Evolutionary conservation across 2,329 filamentous ascomycete genomes (phyloP).

Genomic region (Chaetomiaceae sp.): DNA sequence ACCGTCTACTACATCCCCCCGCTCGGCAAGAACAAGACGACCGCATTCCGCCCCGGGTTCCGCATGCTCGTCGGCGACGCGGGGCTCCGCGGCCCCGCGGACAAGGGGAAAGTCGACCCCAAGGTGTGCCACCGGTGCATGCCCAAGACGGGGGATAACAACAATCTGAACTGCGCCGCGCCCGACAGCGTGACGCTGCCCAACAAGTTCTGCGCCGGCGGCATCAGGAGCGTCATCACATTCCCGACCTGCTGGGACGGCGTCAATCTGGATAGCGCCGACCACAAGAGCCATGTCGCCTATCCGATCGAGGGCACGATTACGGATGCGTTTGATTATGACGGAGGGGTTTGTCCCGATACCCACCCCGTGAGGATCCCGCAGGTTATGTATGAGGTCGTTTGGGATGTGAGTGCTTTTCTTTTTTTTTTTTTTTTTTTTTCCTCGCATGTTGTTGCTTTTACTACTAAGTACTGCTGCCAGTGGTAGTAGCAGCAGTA

Average conservation of each 20-base stretch:
- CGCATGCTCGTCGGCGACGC: constrained; percentile 33
- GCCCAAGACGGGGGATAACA: constrained; percentile 30
- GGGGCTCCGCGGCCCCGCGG: constrained; percentile 17
- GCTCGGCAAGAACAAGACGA: constrained; percentile 34
- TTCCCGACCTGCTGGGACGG: constrained; percentile 53
- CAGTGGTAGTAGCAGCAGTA: too few species aligned
- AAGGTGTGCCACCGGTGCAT: constrained; percentile 32
- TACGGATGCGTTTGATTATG: background rate
- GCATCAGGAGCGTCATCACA: constrained; percentile 22
- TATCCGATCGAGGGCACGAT: constrained; percentile 9
- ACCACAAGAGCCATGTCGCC: constrained; percentile 35
- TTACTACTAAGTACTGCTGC: too few species aligned
- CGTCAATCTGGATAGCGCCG: constrained; percentile 41
- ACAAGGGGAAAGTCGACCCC: too few species aligned
- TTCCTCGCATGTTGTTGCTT: too few species aligned
- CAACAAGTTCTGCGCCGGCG: constrained; percentile 9
- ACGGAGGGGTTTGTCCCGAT: constrained; percentile 31
- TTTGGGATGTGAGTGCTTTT: constrained; percentile 28
- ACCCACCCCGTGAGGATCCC: constrained; percentile 38
- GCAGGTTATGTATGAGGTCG: constrained; percentile 37
- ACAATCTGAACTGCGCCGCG: constrained; percentile 29
- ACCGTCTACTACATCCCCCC: constrained; percentile 26
- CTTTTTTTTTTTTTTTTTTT: too few species aligned
- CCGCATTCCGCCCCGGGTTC: constrained; percentile 37
- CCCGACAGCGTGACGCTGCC: constrained; percentile 33